A percentile compares a stretch with the other conserved stretches of the same genome.
Conservation (phyloP, 768 basidiomycete genomes). For the Leucocoprinus leucothites region DNA sequence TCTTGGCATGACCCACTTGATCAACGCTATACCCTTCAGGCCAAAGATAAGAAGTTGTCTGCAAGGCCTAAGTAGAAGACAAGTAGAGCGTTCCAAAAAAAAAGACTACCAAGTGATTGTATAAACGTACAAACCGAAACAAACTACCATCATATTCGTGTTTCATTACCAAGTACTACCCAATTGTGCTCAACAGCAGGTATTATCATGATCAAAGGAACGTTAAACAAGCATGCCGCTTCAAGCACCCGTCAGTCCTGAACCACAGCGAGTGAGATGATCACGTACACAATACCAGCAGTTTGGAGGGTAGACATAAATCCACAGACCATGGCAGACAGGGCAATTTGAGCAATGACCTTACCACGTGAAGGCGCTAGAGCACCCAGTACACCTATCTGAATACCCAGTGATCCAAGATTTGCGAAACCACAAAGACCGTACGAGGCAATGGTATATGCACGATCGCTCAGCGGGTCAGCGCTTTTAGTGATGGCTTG, state of each 20-base stretch:
- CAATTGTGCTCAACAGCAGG: background rate
- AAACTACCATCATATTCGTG: background rate
- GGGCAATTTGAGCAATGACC: slow-evolving; percentile 66
- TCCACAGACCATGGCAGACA: slow-evolving; percentile 40
- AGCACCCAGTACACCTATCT: slow-evolving; percentile 50
- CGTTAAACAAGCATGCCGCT: slow-evolving; percentile 45
- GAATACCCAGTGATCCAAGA: slow-evolving; percentile 81
- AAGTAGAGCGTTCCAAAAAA: no score
- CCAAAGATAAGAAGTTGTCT: no score
- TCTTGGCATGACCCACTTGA: no score
- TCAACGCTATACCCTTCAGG: no score
- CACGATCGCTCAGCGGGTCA: slow-evolving; percentile 66
- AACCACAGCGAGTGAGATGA: slow-evolving; percentile 2
- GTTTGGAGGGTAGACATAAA: slow-evolving; percentile 34
- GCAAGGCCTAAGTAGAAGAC: no score
- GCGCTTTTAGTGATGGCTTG: slow-evolving; percentile 39
- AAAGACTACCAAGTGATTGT: no score
- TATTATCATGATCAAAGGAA: background rate
- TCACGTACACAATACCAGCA: slow-evolving; percentile 31
- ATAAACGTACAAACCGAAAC: no score
- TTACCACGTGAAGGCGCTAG: slow-evolving; percentile 54
- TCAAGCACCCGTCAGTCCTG: slow-evolving; percentile 11
- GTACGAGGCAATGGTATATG: slow-evolving; percentile 81
- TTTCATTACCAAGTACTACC: background rate
- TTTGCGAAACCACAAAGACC: slow-evolving; percentile 92